Percentiles rank a stretch among this genome's conserved stretches.
These are phyloP conservation scores for Lentinula sp. DNA, from an alignment of 768 basidiomycete genomes.

Conservation along the genomic window DNA sequence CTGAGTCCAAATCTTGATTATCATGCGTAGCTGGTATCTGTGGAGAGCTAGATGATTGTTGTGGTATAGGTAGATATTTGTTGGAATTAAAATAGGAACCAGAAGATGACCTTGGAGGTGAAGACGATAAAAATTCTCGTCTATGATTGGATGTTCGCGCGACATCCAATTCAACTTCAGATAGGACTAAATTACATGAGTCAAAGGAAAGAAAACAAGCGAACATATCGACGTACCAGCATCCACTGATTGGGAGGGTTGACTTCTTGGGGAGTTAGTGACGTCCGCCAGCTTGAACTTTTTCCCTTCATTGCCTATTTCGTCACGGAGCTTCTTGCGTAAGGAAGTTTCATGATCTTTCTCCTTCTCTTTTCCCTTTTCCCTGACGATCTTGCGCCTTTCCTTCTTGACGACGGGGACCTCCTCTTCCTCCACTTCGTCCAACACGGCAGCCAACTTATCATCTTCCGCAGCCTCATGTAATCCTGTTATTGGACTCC, in stretches of 20 bases:
- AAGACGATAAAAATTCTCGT: constrained; percentile 22
- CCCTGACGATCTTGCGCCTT: constrained; percentile 28
- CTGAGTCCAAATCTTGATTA: constrained; percentile 23
- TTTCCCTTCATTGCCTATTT: constrained; percentile 21
- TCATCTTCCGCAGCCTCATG: constrained; percentile 54
- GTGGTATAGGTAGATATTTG: constrained; percentile 38
- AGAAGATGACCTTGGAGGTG: constrained; percentile 32
- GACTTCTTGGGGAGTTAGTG: constrained; percentile 47
- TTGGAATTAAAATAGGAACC: constrained; percentile 7
- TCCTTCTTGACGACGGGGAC: constrained; percentile 37
- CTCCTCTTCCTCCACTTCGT: constrained; percentile 27
- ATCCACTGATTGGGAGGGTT: constrained; percentile 39
- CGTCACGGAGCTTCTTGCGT: constrained; percentile 5
- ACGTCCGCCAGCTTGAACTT: constrained; percentile 59
- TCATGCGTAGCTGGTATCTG: constrained; percentile 25
- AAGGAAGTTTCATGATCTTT: constrained; percentile 13
- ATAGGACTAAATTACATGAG: constrained; percentile 11
- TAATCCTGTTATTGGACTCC: constrained; percentile 66
- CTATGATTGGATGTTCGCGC: constrained; percentile 10
- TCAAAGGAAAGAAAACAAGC: neutral
- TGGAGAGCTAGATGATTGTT: constrained; percentile 38
- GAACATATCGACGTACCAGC: constrained; percentile 23
- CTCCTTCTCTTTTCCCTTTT: constrained; percentile 35
- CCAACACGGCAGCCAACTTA: constrained; percentile 35
- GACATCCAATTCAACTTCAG: constrained; percentile 12